Evolutionary conservation across 2,329 filamentous ascomycete species (phyloP).

Genomic region (Parastagonospora nodorum): DNA sequence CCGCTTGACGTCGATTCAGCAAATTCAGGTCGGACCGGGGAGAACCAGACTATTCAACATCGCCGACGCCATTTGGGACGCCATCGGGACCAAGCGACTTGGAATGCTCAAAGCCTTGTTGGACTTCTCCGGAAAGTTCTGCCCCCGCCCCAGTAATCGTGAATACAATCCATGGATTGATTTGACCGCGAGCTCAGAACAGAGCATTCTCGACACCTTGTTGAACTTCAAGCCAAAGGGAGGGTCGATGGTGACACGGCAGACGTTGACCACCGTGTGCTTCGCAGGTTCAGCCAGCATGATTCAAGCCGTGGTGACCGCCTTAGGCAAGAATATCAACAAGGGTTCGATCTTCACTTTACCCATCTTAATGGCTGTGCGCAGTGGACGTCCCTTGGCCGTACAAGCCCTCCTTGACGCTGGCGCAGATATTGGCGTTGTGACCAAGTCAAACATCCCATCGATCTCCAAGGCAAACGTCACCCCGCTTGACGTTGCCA

Average conservation of each 20-base stretch:
- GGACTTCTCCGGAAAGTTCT: not conserved
- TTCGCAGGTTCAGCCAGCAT: not conserved
- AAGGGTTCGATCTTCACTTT: not conserved
- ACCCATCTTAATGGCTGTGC: slow-evolving; percentile 3
- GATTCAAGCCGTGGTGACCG: not conserved
- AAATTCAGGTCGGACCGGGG: no score
- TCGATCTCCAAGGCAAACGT: not conserved
- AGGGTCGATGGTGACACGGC: not conserved
- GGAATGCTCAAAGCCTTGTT: not conserved
- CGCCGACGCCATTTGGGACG: not conserved
- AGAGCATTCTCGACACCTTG: not conserved
- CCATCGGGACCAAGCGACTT: not conserved
- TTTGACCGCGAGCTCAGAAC: not conserved
- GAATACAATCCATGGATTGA: not conserved
- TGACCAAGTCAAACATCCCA: not conserved
- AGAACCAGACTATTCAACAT: no score
- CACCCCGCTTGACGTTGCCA: not conserved
- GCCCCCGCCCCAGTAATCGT: not conserved
- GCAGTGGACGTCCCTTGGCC: not conserved
- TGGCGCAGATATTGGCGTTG: not conserved
- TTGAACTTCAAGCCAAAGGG: not conserved
- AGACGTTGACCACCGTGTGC: not conserved
- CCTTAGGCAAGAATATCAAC: not conserved
- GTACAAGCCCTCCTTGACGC: not conserved
- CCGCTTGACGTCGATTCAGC: no score